A percentile compares a stretch with the other conserved stretches of the same genome.
These are phyloP conservation scores for Syzygium oleosum DNA, from an alignment of 345 rosid genomes.

Conservation along the genomic window DNA sequence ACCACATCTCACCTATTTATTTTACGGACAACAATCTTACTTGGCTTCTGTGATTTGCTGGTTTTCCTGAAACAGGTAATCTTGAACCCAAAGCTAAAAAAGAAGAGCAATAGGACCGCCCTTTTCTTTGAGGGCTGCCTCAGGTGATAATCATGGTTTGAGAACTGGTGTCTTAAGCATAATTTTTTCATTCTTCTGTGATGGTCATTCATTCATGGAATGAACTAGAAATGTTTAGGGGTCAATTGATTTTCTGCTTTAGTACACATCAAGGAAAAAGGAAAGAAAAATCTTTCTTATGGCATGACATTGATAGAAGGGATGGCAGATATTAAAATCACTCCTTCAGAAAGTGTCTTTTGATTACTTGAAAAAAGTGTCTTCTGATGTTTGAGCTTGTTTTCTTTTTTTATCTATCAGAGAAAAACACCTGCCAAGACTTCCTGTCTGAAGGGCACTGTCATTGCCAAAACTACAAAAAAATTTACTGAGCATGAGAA, in stretches of 20 bases:
- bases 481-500: neutral
- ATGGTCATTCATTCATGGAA: neutral
- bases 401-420: neutral
- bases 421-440: neutral
- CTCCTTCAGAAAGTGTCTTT: neutral
- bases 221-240: neutral
- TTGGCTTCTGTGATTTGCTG: conserved; percentile 6
- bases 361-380: neutral
- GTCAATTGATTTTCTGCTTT: neutral
- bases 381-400: neutral
- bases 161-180: neutral
- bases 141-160: conserved; percentile 28
- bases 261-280: neutral
- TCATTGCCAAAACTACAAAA: neutral
- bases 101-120: conserved; percentile 57
- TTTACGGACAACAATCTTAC: neutral
- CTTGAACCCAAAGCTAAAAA: conserved; percentile 66
- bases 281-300: neutral
- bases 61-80: conserved; percentile 59
- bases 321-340: neutral
- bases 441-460: neutral
- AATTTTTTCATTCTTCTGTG: neutral
- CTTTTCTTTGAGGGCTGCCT: conserved; percentile 82
- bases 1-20: neutral
- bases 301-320: neutral